Percentiles rank a stretch among this genome's conserved stretches.
These are phyloP conservation scores for Fusarium sp. DNA, from an alignment of 2,329 filamentous ascomycete genomes.

Conservation along the genomic window DNA sequence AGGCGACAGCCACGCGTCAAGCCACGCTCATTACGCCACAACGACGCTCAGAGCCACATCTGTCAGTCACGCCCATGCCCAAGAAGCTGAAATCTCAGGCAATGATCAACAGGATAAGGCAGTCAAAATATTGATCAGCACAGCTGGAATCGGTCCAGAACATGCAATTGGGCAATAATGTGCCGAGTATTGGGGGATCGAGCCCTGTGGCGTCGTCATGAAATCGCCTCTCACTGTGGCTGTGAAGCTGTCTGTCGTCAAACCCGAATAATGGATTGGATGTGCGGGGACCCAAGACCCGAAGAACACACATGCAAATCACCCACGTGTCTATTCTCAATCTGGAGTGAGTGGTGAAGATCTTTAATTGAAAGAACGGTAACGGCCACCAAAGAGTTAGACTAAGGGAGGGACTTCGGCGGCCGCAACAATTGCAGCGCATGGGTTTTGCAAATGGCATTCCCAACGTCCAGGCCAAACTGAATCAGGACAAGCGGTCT, in stretches of 20 bases:
- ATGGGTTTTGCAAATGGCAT: conserved; percentile 37
- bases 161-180: conserved; percentile 4
- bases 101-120: conserved; percentile 37
- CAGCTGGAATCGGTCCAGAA: conserved; percentile 4
- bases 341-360: conserved; percentile 34
- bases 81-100: neutral
- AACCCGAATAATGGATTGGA: conserved; percentile 4
- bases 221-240: conserved; percentile 35
- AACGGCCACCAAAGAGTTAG: conserved; percentile 19
- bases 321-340: conserved; percentile 36
- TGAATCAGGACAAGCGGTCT: conserved; percentile 38
- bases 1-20: conserved; percentile 38
- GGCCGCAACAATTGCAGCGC: conserved; percentile 34
- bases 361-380: conserved; percentile 21
- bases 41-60: neutral
- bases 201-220: conserved; percentile 26
- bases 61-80: neutral
- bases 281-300: conserved; percentile 8
- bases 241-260: conserved; percentile 17
- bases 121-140: conserved; percentile 5
- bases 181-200: conserved; percentile 16
- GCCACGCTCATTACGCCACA: conserved; percentile 29
- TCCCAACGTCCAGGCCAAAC: conserved; percentile 34
- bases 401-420: conserved; percentile 34
- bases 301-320: conserved; percentile 26